phyloP scores from a whole-genome alignment of 2,329 filamentous ascomycete species.

The Trichoderma sp. region DNA sequence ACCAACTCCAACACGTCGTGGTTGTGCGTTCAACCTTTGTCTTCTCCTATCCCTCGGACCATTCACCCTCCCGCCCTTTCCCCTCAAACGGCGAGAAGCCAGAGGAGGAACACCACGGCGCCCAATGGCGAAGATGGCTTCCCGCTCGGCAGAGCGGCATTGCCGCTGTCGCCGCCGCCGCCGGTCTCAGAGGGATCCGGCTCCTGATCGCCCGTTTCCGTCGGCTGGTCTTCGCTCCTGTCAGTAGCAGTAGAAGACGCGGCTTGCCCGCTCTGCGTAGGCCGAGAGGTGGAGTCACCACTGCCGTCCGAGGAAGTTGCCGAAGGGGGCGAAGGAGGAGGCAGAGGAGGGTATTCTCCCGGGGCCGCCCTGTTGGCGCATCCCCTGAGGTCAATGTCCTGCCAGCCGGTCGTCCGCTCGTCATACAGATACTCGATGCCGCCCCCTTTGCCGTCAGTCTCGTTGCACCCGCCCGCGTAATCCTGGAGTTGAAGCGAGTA shows the following conservation, averaged over 20 bases:
- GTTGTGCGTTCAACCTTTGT: not conserved
- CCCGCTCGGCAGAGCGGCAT: slow-evolving; percentile 16
- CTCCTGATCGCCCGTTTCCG: slow-evolving; percentile 16
- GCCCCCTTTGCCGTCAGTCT: slow-evolving; percentile 24
- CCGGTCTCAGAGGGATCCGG: slow-evolving; percentile 11
- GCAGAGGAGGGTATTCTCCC: slow-evolving; percentile 6
- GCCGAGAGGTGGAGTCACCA: not conserved
- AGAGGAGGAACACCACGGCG: slow-evolving; percentile 29
- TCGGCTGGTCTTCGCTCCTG: not conserved
- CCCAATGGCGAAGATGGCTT: slow-evolving; percentile 28
- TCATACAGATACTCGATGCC: slow-evolving; percentile 37
- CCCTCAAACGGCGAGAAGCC: slow-evolving; percentile 28
- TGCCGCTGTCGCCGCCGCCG: slow-evolving; percentile 14
- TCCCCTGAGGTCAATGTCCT: slow-evolving; percentile 37
- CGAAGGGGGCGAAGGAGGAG: not conserved
- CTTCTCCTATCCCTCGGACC: too few relatives aligned
- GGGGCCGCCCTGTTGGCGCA: slow-evolving; percentile 33
- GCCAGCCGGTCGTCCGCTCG: slow-evolving; percentile 37
- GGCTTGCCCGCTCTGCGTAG: not conserved
- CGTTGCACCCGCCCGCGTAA: slow-evolving; percentile 37
- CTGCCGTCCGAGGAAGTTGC: not conserved
- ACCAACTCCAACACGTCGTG: not conserved
- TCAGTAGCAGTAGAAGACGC: not conserved
- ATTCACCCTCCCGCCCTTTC: not conserved
- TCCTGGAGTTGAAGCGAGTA: slow-evolving; percentile 37